A percentile compares a stretch with the other conserved stretches of the same genome.
Conservation (phyloP, 2,329 filamentous ascomycete genomes). For the Verticillium nonalfalfae region DNA sequence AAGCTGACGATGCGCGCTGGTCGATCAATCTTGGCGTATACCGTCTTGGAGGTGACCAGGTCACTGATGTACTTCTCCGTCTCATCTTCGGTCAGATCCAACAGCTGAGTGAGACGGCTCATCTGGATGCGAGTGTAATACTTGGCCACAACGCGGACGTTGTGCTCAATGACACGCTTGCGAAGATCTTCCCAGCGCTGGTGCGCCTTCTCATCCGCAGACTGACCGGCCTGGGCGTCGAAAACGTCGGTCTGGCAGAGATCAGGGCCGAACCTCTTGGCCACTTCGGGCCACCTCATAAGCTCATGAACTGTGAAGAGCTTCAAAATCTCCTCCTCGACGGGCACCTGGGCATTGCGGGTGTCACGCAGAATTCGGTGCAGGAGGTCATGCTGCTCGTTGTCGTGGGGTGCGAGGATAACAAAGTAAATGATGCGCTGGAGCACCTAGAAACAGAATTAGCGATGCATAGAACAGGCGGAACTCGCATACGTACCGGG, state of each 20-base stretch:
- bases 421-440: slow-evolving; percentile 97
- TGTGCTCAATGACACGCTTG: slow-evolving; percentile 98
- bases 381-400: slow-evolving; percentile 95
- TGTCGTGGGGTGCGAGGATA: slow-evolving; percentile 93
- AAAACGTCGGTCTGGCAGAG: slow-evolving; percentile 89
- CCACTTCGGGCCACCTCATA: slow-evolving; percentile 96
- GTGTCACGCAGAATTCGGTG: slow-evolving; percentile 86
- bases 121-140: slow-evolving; percentile 98
- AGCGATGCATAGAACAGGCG: not conserved
- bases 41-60: slow-evolving; percentile 93
- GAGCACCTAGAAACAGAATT: slow-evolving; percentile 54
- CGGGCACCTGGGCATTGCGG: slow-evolving; percentile 69
- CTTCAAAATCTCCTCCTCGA: slow-evolving; percentile 82
- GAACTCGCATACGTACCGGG: slow-evolving; percentile 53
- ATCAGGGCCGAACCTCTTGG: slow-evolving; percentile 82
- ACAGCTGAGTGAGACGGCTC: slow-evolving; percentile 78
- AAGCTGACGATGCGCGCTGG: slow-evolving; percentile 90
- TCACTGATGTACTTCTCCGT: slow-evolving; percentile 99
- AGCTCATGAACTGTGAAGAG: slow-evolving; percentile 93
- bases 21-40: slow-evolving; percentile 95
- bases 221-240: slow-evolving; percentile 56
- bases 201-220: slow-evolving; percentile 72
- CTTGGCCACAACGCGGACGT: slow-evolving; percentile 93
- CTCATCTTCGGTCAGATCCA: slow-evolving; percentile 90
- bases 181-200: slow-evolving; percentile 90